A percentile compares a stretch with the other conserved stretches of the same genome.
phyloP scores from a whole-genome alignment of 352 stramenopile genomes.

The Halophytophthora polymorphica region DNA sequence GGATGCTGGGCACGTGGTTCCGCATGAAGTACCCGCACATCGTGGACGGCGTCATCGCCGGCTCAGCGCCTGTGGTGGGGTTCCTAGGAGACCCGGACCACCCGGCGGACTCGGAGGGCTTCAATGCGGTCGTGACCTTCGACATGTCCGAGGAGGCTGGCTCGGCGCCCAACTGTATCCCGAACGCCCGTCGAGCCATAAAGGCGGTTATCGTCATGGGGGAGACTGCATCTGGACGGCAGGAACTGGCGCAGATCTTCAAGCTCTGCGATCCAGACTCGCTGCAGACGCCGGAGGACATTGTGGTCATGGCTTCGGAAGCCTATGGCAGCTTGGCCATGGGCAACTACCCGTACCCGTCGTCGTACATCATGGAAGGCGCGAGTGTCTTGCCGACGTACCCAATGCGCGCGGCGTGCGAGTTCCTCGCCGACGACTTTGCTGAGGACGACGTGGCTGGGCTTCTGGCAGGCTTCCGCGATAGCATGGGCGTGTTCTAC shows the following conservation, averaged over 20 bases:
- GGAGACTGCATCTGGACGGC: constrained; percentile 39
- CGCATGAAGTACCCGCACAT: constrained; percentile 73
- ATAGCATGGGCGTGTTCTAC: constrained; percentile 70
- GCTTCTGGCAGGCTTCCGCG: constrained; percentile 51
- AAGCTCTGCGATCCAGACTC: constrained; percentile 49
- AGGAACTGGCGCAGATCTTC: constrained; percentile 37
- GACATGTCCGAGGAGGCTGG: constrained; percentile 70
- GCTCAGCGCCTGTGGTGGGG: constrained; percentile 84
- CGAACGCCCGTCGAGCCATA: constrained; percentile 79
- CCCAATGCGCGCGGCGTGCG: constrained; percentile 87
- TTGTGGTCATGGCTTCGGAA: constrained; percentile 64
- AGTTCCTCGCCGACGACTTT: constrained; percentile 44
- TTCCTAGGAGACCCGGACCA: constrained; percentile 50
- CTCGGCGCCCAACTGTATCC: constrained; percentile 56
- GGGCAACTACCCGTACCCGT: constrained; percentile 96
- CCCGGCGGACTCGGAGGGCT: constrained; percentile 46
- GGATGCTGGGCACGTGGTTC: constrained; percentile 76
- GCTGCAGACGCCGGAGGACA: constrained; percentile 42
- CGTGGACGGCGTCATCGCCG: constrained; percentile 46
- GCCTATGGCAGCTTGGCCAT: constrained; percentile 93
- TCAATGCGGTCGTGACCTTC: constrained; percentile 19
- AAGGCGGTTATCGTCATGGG: constrained; percentile 50
- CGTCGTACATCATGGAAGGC: constrained; percentile 92
- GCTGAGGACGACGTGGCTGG: constrained; percentile 20
- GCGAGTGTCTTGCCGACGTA: constrained; percentile 84